These are phyloP conservation scores for Populus ilicifolia DNA, from an alignment of 345 rosid genomes.

Conservation along the genomic window DNA sequence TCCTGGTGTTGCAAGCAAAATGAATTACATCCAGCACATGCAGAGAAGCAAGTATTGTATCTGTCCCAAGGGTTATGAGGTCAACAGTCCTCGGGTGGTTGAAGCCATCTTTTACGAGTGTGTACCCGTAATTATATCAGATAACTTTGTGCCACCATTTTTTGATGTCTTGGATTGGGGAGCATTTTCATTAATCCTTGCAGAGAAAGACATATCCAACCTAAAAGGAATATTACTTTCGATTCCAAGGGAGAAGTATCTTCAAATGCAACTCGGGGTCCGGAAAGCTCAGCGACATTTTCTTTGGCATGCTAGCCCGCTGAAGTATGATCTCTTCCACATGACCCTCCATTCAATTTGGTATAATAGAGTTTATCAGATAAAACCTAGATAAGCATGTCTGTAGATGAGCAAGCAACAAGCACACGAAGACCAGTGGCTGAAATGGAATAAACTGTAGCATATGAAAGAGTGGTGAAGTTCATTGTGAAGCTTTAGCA, in stretches of 20 bases:
- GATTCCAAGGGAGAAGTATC: slow-evolving; percentile 63
- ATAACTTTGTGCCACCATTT: slow-evolving; percentile 87
- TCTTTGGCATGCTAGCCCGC: slow-evolving; percentile 81
- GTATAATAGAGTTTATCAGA: slow-evolving; percentile 81
- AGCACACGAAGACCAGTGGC: not conserved
- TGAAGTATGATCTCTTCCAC: slow-evolving; percentile 79
- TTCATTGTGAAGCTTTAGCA: not conserved
- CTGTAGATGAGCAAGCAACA: not conserved
- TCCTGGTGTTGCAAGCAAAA: slow-evolving; percentile 81
- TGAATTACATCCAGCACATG: slow-evolving; percentile 87
- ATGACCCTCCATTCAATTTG: slow-evolving; percentile 94
- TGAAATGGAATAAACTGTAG: not conserved
- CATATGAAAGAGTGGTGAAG: not conserved
- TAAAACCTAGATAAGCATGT: slow-evolving; percentile 47
- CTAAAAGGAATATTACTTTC: slow-evolving; percentile 55
- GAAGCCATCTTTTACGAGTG: slow-evolving; percentile 91
- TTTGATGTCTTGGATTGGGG: slow-evolving; percentile 82
- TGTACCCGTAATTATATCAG: slow-evolving; percentile 81
- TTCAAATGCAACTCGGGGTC: slow-evolving; percentile 67
- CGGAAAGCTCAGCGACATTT: slow-evolving; percentile 75
- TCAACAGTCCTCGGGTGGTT: slow-evolving; percentile 90
- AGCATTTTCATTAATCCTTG: slow-evolving; percentile 63
- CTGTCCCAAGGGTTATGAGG: slow-evolving; percentile 89
- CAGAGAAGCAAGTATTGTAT: slow-evolving; percentile 89
- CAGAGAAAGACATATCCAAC: slow-evolving; percentile 80